Base-by-base conservation (phyloP, 805 yeast genomes). In the Candida loeiensis region DNA sequence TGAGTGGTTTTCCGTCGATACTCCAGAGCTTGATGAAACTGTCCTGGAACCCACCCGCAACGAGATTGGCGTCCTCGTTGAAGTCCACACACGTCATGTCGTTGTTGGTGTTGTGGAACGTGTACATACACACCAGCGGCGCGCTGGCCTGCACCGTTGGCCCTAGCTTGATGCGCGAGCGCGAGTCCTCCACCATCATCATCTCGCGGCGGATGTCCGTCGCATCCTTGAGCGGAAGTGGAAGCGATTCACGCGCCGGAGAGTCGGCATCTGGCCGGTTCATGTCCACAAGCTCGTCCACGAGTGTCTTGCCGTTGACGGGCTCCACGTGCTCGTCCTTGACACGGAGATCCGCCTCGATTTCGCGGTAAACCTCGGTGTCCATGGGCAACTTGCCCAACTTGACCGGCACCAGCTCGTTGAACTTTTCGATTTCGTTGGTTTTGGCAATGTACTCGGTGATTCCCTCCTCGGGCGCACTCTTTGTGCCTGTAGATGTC, bases 101-200 rank as follows among this genome's bases (percentile, higher is more conserved):
- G 48, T 84, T 83, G 57, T 87, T 83, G 8, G 97, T 86, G 63
- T 93, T 93, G 69, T 93, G 99, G 67, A 93, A 90, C 1, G 98
- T 91, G 68, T 93, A 93, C 95, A 91, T 87, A 63, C 98, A 93
- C 25, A 91, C 95, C 41, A 95, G 85, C 16, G 99, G 99, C 18
- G 91, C 77, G 16, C 88, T 71, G 3, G 95, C 84, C 63, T 85
- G 96, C 22, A 76, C 63, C 20, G 36, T 39, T 4, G 82, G 71
- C 17, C 80, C 85, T 37, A 91, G 59, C 48, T 71, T 75, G 44
- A 91, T 79, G 46, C 82, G 78, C 24, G 85, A 77, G 44, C 96
- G 73, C 6, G 91, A 79, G 60, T 91, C 98, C 53, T 80, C 86
- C 21, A 93, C 86, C 43, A 80, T 76, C 45, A 79, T 71, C 15